Percentiles rank a stretch among this genome's conserved stretches.
Conservation (phyloP, 441 rosid species). For the Raphanus hybrid region DNA sequence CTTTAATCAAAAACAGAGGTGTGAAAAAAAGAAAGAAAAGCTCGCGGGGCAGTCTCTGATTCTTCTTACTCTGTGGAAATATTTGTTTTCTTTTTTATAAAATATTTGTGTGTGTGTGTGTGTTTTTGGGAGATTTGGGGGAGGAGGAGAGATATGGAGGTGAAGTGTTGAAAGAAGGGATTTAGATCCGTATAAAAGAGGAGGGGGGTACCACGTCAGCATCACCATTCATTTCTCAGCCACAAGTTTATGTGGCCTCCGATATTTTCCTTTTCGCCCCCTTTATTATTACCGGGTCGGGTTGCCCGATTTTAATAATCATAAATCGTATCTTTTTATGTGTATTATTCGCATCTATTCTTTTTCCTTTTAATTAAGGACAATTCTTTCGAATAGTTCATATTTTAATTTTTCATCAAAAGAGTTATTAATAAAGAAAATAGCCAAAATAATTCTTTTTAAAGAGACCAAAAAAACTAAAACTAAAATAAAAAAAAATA, state of each 20-base stretch:
- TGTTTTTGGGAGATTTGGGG: not conserved
- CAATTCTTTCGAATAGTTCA: too few relatives aligned
- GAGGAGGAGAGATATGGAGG: not conserved
- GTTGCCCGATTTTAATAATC: conserved; percentile 31
- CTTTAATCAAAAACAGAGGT: conserved; percentile 35
- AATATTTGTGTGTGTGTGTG: not conserved
- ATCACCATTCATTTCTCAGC: conserved; percentile 62
- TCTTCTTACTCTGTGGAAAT: not conserved
- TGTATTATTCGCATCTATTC: conserved; percentile 5
- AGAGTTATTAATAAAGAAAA: too few relatives aligned
- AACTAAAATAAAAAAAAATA: too few relatives aligned
- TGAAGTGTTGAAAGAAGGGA: conserved; percentile 41
- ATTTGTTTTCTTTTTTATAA: not conserved
- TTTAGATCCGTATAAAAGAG: conserved; percentile 70
- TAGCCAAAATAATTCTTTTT: too few relatives aligned
- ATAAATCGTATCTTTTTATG: conserved; percentile 11
- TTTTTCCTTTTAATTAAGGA: not conserved
- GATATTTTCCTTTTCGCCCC: conserved; percentile 48
- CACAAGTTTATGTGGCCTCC: conserved; percentile 85
- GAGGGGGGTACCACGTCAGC: conserved; percentile 79
- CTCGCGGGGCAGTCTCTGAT: conserved; percentile 12
- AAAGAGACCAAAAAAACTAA: too few relatives aligned
- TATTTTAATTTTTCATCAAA: too few relatives aligned
- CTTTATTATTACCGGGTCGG: conserved; percentile 37
- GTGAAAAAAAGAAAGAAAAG: conserved; percentile 29